Percentiles rank a stretch among this genome's conserved stretches.
Evolutionary conservation across 1,139 yeast species (phyloP).

Genomic region (Blastobotrys buckinghamii): DNA sequence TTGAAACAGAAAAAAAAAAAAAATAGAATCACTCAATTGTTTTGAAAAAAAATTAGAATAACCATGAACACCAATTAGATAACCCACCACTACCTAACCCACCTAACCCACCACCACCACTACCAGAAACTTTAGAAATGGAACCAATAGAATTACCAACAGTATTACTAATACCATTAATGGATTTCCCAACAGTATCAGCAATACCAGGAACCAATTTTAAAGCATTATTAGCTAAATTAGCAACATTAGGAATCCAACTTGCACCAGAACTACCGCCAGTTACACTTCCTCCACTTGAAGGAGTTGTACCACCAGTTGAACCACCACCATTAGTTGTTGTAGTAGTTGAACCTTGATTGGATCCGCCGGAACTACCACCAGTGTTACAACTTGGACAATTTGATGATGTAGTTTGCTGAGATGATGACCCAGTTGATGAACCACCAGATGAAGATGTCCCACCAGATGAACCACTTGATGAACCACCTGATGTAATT

Average conservation of each 20-base stretch:
- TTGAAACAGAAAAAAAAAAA: background rate
- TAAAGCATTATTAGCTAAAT: too few species aligned
- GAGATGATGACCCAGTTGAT: background rate
- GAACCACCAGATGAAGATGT: background rate
- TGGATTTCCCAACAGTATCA: background rate
- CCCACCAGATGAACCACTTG: background rate
- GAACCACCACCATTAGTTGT: background rate
- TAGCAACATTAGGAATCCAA: too few species aligned
- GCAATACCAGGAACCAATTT: too few species aligned
- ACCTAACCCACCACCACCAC: too few species aligned
- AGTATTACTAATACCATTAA: background rate
- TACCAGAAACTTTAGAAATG: too few species aligned
- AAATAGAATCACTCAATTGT: background rate
- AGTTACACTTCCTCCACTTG: too few species aligned
- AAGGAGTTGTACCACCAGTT: background rate
- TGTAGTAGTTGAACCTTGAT: too few species aligned
- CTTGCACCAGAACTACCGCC: too few species aligned
- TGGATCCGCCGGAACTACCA: background rate
- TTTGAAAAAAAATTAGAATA: background rate
- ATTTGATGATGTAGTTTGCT: background rate
- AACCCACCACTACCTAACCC: background rate
- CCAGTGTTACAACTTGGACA: background rate
- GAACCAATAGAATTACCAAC: background rate
- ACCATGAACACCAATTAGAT: background rate
- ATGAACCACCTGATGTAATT: background rate